These are phyloP conservation scores for Wallemia ichthyophaga DNA, from an alignment of 1,284 basidiomycete genomes.

Conservation along the genomic window DNA sequence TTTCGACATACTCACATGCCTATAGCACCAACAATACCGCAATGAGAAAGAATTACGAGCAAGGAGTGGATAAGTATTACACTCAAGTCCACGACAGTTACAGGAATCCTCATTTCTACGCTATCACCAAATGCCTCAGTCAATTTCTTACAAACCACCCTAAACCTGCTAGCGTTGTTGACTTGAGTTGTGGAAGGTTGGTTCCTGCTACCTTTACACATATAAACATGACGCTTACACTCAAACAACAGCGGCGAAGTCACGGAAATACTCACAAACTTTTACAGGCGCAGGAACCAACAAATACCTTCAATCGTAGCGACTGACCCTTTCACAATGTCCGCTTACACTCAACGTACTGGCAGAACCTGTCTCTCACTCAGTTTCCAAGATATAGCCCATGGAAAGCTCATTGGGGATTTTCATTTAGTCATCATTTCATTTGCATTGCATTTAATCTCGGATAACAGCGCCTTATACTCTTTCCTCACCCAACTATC, in stretches of 20 bases:
- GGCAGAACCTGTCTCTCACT: not conserved
- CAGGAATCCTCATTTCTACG: not conserved
- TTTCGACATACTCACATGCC: not conserved
- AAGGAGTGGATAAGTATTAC: not conserved
- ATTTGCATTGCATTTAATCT: not conserved
- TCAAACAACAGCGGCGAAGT: not conserved
- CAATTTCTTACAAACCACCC: not conserved
- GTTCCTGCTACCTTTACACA: too few relatives aligned
- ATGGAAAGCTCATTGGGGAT: not conserved
- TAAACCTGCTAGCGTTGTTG: not conserved
- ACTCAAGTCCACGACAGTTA: not conserved
- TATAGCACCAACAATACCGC: not conserved
- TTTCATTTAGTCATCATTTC: not conserved
- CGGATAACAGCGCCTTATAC: not conserved
- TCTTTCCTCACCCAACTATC: not conserved
- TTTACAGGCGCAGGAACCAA: not conserved
- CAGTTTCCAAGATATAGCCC: not conserved
- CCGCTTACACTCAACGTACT: not conserved
- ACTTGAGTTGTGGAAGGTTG: not conserved
- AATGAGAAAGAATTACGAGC: conserved; percentile 1
- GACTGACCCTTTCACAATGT: not conserved
- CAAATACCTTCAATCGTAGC: not conserved
- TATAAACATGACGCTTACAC: too few relatives aligned
- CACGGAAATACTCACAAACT: not conserved
- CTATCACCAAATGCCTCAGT: not conserved